phyloP scores from a whole-genome alignment of 2,329 filamentous ascomycete genomes.

The Cladophialophora carrionii region DNA sequence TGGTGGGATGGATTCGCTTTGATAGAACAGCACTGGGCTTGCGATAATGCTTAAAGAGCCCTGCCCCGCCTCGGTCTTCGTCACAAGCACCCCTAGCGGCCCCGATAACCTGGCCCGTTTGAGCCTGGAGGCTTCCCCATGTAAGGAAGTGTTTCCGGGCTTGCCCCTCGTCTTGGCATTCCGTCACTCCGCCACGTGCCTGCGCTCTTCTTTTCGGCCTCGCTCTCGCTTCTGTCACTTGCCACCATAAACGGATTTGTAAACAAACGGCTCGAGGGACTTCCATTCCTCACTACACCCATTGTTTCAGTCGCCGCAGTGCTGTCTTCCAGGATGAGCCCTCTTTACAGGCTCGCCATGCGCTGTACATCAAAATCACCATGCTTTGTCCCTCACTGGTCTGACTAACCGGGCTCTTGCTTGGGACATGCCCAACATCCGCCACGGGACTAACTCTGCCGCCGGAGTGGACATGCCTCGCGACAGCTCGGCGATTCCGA shows the following conservation, averaged over 20 bases:
- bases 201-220: not conserved
- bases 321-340: constrained; percentile 15
- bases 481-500: constrained; percentile 46
- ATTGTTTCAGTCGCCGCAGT: not conserved
- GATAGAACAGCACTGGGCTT: not conserved
- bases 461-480: constrained; percentile 41
- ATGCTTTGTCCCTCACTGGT: constrained; percentile 36
- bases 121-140: not conserved
- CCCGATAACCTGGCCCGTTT: not conserved
- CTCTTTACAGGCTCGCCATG: constrained; percentile 25
- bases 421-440: constrained; percentile 28
- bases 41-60: constrained; percentile 6
- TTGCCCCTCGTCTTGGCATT: constrained; percentile 3
- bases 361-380: constrained; percentile 32
- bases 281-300: not conserved
- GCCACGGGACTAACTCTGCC: constrained; percentile 28
- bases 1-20: not conserved
- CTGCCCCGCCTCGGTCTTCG: constrained; percentile 1
- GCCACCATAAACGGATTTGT: constrained; percentile 5
- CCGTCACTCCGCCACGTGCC: not conserved
- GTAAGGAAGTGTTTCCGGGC: not conserved
- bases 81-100: not conserved
- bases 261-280: not conserved
- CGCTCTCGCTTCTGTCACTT: not conserved
- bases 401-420: constrained; percentile 10